Evolutionary conservation across 2,329 filamentous ascomycete genomes (phyloP), one percentile per base, ranked within the genome.

Genomic region (Talaromyces sp.): DNA sequence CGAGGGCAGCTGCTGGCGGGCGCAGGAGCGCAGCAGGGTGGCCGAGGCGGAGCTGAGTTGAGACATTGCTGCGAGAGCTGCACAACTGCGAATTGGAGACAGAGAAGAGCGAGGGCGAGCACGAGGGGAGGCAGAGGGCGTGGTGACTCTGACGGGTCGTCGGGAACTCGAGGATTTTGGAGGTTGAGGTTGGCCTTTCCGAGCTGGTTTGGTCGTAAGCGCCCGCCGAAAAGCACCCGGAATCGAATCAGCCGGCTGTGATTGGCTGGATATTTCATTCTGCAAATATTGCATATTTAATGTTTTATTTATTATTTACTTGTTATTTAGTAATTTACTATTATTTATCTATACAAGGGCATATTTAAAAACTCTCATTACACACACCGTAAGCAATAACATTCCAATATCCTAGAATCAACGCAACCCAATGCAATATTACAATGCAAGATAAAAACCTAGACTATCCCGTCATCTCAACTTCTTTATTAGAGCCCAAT

Each of bases 21-120:
- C 75, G 74, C 77, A 80, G 66, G 74, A 72, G 78, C 89, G 89
- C 82, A 90, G 82, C 76, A 90, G 83, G 73, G 86, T 82, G 79
- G 87, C 86, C 76, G 89, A 86, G 75, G 87, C 84, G 75, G 84
- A 83, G 73, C 87, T 80, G 78, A 61, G 34, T 44, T 60, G 60
- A 76, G 75, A 74, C 73, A 76, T 76, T 65, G 69, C 71, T 67
- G 71, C 63, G 31, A 66, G 68, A 64, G 65, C 23, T 10, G 51
- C 8, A 27, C 42, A 4, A 14, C 44, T 47, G 44, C n/a, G 5
- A 33, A 23, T 9, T 9, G 12, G 34, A 36, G 14, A 36, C 12
- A 36, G 5, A 44, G 18, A 18, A 30, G 40, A 34, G 60, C 27
- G 57, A 59, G 47, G 68, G 69, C 71, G 30, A 42, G 30, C 3